Evolutionary conservation across 805 yeast species (phyloP).

Genomic region (Saturnispora besseyi): DNA sequence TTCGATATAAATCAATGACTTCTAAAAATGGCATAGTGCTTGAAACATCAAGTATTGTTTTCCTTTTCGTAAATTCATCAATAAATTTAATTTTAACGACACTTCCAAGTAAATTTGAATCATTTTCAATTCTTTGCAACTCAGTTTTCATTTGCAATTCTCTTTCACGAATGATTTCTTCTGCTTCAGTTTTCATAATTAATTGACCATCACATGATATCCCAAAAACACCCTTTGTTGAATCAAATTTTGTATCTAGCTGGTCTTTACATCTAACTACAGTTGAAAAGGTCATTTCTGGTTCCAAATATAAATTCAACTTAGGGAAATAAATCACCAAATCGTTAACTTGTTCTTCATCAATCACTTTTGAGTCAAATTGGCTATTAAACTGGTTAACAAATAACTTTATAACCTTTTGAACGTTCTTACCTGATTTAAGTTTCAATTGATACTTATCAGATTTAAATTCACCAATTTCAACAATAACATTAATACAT

Average conservation of each 20-base stretch:
- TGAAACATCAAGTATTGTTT: neutral
- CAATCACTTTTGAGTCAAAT: neutral
- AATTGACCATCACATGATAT: slow-evolving; percentile 1
- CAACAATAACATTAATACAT: neutral
- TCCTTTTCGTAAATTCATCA: neutral
- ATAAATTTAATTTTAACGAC: neutral
- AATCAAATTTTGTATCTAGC: neutral
- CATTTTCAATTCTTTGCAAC: neutral
- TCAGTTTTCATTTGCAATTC: neutral
- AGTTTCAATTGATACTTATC: slow-evolving; percentile 1
- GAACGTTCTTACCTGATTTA: slow-evolving; percentile 1
- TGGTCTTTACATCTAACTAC: slow-evolving; percentile 3
- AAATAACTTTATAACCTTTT: neutral
- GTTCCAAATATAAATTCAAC: neutral
- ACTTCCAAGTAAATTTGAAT: neutral
- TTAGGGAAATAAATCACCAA: slow-evolving; percentile 5
- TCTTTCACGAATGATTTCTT: neutral
- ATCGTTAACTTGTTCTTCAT: neutral
- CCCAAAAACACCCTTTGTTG: neutral
- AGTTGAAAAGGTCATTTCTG: neutral
- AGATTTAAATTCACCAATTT: neutral
- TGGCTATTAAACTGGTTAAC: neutral
- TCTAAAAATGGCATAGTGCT: neutral
- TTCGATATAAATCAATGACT: neutral
- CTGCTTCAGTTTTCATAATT: neutral